phyloP scores from a whole-genome alignment of 768 basidiomycete species.

The Termitomyces sp. region DNA sequence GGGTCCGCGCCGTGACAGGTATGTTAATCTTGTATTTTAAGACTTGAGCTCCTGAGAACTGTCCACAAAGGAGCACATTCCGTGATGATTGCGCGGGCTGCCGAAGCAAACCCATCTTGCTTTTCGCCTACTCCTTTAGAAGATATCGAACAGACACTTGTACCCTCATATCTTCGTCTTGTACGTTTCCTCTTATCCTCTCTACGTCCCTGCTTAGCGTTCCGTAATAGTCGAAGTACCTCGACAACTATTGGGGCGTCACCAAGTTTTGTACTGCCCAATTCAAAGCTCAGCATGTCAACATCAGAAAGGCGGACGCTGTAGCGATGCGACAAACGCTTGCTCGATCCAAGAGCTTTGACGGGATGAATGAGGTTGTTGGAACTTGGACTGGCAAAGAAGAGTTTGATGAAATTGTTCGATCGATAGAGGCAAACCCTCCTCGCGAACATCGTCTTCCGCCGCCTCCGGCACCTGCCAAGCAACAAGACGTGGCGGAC shows the following conservation, averaged over 20 bases:
- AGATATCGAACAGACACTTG: conserved; percentile 67
- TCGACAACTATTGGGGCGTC: conserved; percentile 76
- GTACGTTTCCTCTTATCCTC: conserved; percentile 33
- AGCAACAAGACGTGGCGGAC: conserved; percentile 24
- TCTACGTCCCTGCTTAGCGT: background rate
- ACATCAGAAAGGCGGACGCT: conserved; percentile 57
- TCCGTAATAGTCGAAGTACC: conserved; percentile 54
- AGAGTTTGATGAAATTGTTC: conserved; percentile 55
- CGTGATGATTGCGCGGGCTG: conserved; percentile 95
- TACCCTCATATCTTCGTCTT: conserved; percentile 74
- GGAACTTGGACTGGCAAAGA: conserved; percentile 59
- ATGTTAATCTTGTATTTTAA: background rate
- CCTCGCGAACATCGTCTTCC: conserved; percentile 34
- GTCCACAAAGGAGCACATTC: conserved; percentile 67
- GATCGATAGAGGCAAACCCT: conserved; percentile 47
- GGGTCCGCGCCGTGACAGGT: conserved; percentile 77
- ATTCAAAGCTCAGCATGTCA: conserved; percentile 67
- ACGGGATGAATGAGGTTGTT: conserved; percentile 49
- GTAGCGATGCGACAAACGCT: conserved; percentile 54
- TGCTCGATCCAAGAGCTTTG: conserved; percentile 60
- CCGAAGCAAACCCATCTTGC: conserved; percentile 89
- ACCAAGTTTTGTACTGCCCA: conserved; percentile 88
- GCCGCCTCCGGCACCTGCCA: conserved; percentile 21
- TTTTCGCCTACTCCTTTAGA: conserved; percentile 69
- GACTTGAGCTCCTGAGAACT: background rate